Base-by-base conservation (phyloP, 2,329 filamentous ascomycete genomes). In the Cordyceps farinosa region DNA sequence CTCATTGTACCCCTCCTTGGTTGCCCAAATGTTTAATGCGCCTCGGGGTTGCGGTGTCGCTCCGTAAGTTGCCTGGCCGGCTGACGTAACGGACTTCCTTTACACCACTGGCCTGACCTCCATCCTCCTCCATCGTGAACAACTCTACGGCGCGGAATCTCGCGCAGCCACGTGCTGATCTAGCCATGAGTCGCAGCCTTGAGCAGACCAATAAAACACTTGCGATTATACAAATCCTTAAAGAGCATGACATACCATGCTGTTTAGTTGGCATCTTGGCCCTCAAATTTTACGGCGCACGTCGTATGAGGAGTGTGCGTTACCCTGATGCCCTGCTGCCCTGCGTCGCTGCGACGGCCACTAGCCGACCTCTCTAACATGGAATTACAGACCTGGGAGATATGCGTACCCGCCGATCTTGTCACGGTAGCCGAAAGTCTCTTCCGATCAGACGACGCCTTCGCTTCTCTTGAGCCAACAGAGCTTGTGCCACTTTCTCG, bases 241-340 rank as follows among this genome's bases (percentile, higher is more conserved):
- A 30, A 29, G n/a, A 53, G 34, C 51, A 53, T 38, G n/a, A 42
- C 5, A 54, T 54, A 54, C 36, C 36, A 30, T 54, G 52, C 22
- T 54, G 52, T 30, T 54, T 36, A 30, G 52, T 54, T 42, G 36
- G 50, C n/a, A 13, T 53, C 50, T 53, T 32, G 50, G 50, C 50
- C 10, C 50, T 53, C 50, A 53, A 53, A 53, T 38, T 53, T 15
- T 53, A 38, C n/a, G 50, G 50, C 50, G 50, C 32, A 17, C n/a
- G 17, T 53, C 50, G 32, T 27, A 53, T 53, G 34, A 53, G 50
- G n/a, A 53, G 32, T 38, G 32, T 53, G 34, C 50, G 32, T 53
- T 38, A 5, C 29, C 29, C 38, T 42, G 38, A 42, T 42, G 13
- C 38, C 38, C 29, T 34, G 15, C 8, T 53, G n/a, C 50, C 50